Evolutionary conservation across 2,329 filamentous ascomycete genomes (phyloP).

Genomic region (Diaporthe velutina): DNA sequence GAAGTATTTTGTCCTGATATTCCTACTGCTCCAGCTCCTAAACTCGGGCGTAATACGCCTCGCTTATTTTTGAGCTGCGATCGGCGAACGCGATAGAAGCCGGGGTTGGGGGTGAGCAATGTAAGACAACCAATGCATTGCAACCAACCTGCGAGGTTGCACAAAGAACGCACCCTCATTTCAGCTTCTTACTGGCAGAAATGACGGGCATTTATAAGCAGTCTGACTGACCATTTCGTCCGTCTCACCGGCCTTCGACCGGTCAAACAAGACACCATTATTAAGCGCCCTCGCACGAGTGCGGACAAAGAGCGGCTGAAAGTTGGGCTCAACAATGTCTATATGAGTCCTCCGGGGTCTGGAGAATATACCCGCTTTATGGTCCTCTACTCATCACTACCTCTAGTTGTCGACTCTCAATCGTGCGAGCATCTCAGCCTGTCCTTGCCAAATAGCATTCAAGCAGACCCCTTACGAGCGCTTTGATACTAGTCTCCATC

Average conservation of each 20-base stretch:
- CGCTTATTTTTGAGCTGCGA: neutral
- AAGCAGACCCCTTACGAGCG: neutral
- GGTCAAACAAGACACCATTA: neutral
- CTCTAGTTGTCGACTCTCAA: neutral
- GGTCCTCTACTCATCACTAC: neutral
- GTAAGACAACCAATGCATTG: neutral
- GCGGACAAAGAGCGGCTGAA: neutral
- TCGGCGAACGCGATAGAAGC: neutral
- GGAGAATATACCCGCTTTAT: neutral
- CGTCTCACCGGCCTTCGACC: neutral
- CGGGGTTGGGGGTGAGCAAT: neutral
- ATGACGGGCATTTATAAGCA: conserved; percentile 9
- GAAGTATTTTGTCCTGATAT: neutral
- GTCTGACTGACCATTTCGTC: neutral
- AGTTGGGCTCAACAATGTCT: neutral
- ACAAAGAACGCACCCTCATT: neutral
- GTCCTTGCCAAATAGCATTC: neutral
- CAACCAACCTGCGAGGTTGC: neutral
- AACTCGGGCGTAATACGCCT: neutral
- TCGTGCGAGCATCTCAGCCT: neutral
- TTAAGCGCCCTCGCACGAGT: neutral
- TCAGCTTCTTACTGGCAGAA: neutral
- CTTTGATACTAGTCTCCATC: neutral
- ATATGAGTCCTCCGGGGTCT: conserved; percentile 1
- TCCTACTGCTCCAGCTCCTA: neutral